Evolutionary conservation across 495 filamentous ascomycete genomes (phyloP), one percentile per base, ranked within the genome.

Genomic region (Xylaria curta): DNA sequence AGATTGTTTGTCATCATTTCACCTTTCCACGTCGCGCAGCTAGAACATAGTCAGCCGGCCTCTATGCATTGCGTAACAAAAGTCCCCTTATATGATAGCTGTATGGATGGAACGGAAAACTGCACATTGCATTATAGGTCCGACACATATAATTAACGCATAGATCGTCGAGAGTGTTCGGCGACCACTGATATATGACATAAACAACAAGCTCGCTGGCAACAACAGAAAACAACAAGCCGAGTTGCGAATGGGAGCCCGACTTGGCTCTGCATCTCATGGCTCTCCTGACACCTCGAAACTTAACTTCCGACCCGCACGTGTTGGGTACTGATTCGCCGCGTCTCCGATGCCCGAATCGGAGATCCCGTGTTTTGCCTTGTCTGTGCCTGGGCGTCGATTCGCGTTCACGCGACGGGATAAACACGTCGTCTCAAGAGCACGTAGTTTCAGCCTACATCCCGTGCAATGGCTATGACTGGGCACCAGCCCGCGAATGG

Each of bases 251-350:
- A 54, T 67, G 65, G 49, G 47, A 67, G 65, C 28, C 28, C 46
- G 65, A 26, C 65, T 67, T 67, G 65, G 65, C 36, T 13, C 44
- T 51, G 31, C 63, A 51, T 46, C 26, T 36, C 63, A 53, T 19
- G 63, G 40, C 31, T 51, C n/a, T 56, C 65, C 59, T 53, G 68
- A 62, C 28, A 62, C 28, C 38, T 46, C 58, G 58, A 60, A 36
- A 38, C 58, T 21, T 36, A 60, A 19, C 19, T 9, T 56, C 47
- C 56, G 40, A 69, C 66, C 2, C 2, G 68, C 58, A 70, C 68
- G 68, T 70, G 68, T 40, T 64, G 68, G 17, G 59, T 31, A 64
- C 46, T 64, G 68, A 70, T 70, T 70, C 60, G 68, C 33, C 68
- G 26, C 33, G 65, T 67, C 65, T 44, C 65, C 65, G 49, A 56